Evolutionary conservation across 1,139 yeast species (phyloP), one percentile per base, ranked within the genome.

Genomic region (Yamadazyma dendronema): DNA sequence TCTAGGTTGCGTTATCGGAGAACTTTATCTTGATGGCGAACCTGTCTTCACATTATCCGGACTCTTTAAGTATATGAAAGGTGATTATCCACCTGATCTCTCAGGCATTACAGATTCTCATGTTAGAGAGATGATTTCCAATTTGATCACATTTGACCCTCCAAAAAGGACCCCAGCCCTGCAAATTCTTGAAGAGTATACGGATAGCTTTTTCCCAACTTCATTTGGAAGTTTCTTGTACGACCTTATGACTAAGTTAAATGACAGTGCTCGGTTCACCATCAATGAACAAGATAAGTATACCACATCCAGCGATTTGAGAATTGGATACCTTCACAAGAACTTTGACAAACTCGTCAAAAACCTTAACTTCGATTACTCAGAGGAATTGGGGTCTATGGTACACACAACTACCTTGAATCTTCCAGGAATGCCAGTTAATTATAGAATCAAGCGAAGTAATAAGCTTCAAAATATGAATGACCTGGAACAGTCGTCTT

Each of bases 1-100:
- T 38, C 61, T 85, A 36, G 97, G 97, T 0, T 94, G 98, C 62
- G 89, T 86, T 3, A 83, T 94, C 48, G 96, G 95, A 0, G 98
- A 94, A 57, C 61, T 94, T 14, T 88, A 84, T 48, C 62, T 81
- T 21, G 97, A 92, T 50, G 97, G 97, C 0, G 76, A 84, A 13
- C 86, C 97, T 0, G 72, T 88, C 0, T 90, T 94, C 57, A 82
- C 95, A 0, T 67, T 92, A 14, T 83, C 97, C 0, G 96, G 89
- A 53, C 65, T 90, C 46, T 89, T 87, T 67, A 85, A 84, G 59
- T 92, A 85, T 59, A 82, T 82, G 50, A 78, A 77, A 45, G 75
- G 79, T 5, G 90, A 84, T 42, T 82, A 74, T 50, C 54, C 57
- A 7, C 95, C 96, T 0, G 78, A 77, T 48, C 58, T 83, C 42